A percentile compares a stretch with the other conserved stretches of the same genome.
Evolutionary conservation across 768 basidiomycete genomes (phyloP).

Genomic region (Boletus pseudo-olivaceus): DNA sequence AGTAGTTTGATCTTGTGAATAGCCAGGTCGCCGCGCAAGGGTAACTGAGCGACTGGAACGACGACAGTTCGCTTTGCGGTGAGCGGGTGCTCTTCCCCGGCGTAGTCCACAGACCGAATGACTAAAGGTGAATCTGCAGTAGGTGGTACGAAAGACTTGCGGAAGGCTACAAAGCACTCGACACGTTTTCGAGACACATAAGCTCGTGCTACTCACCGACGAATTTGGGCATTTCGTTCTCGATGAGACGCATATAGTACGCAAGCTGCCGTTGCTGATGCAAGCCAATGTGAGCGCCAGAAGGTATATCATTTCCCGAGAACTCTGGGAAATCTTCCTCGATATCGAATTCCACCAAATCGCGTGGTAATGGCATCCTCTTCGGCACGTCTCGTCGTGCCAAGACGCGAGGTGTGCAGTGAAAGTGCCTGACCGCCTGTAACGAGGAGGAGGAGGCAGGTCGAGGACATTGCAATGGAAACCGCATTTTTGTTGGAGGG

Average conservation of each 20-base stretch:
- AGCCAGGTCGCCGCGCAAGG: conserved; percentile 59
- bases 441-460: conserved; percentile 5
- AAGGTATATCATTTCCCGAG: conserved; percentile 56
- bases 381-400: conserved; percentile 18
- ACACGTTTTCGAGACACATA: conserved; percentile 6
- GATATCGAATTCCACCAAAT: conserved; percentile 33
- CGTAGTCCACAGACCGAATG: conserved; percentile 73
- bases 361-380: conserved; percentile 38
- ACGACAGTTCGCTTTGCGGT: conserved; percentile 69
- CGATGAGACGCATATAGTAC: conserved; percentile 80
- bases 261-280: conserved; percentile 71
- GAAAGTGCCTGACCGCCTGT: conserved; percentile 19
- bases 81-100: conserved; percentile 72
- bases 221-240: conserved; percentile 84
- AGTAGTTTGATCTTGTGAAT: conserved; percentile 84
- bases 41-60: conserved; percentile 69
- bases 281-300: conserved; percentile 68
- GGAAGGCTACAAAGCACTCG: conserved; percentile 53
- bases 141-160: conserved; percentile 76
- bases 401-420: conserved; percentile 19
- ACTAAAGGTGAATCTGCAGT: conserved; percentile 54
- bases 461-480: conserved; percentile 17
- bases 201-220: conserved; percentile 52
- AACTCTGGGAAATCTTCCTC: conserved; percentile 35
- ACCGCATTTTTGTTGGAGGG: conserved; percentile 17